Evolutionary conservation across 1,284 basidiomycete species (phyloP), one percentile per base, ranked within the genome.

Genomic region (Termitomyces sp.): DNA sequence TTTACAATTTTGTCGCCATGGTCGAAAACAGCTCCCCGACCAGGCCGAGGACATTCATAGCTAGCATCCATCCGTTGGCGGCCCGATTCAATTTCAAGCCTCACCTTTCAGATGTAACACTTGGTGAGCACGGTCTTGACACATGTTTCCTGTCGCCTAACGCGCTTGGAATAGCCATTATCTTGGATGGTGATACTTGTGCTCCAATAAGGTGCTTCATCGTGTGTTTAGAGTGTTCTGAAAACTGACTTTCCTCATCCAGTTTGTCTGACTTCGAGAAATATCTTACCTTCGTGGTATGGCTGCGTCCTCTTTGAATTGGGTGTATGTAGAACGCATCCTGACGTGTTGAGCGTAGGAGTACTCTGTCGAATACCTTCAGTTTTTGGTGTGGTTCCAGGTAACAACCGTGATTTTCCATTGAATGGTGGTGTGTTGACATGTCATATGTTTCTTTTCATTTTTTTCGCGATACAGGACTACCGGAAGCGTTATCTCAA

Each of bases 361-460:
- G 52, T 64, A 70, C 54, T 67, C 71, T 10, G 52, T 73, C 3
- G 72, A 75, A 60, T 69, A 72, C 48, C 65, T 76, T 7, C 73
- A 73, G 42, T 76, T 75, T 50, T 57, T 73, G 33, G 67, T 74
- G 33, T 76, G 73, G 73, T 75, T 68, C 57, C 70, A 71, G 62
- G 52, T 53, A 53, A 61, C 61, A 39, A 52, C 28, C 42, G 47
- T 50, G 37, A 48, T 53, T 44, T n/a, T 28, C 33, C 3, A 11
- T 19, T 26, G n/a, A 21, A 31, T 50, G 51, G 50, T 44, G 7
- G 38, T 6, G 19, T 24, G 42, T 34, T 54, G 16, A 46, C 21
- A 28, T 28, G 16, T 24, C 46, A 41, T 47, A 41, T 35, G 18
- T 30, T 24, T 34, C 28, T 21, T n/a, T 38, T 3, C 18, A 31